Evolutionary conservation across 2,329 filamentous ascomycete species (phyloP).

Genomic region (Fusarium agapanthi): DNA sequence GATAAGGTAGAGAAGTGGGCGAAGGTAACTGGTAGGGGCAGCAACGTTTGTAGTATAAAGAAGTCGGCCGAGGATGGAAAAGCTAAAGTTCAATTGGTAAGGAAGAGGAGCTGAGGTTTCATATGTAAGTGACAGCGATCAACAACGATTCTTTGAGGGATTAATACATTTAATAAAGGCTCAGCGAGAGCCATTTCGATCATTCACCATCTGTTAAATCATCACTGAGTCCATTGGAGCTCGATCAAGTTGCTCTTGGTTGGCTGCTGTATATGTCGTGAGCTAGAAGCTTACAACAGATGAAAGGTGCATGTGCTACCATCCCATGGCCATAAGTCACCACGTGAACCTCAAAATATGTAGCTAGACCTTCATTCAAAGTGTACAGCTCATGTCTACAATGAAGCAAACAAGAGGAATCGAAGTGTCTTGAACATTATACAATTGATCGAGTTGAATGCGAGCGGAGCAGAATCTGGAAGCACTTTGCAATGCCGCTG

Average conservation of each 20-base stretch:
- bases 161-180: background rate
- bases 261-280: background rate
- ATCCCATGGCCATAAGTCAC: background rate
- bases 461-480: background rate
- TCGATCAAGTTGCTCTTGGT: background rate
- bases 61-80: background rate
- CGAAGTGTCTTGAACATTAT: background rate
- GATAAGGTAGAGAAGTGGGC: background rate
- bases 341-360: background rate
- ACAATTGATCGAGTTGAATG: too few species aligned
- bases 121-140: too few species aligned
- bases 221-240: background rate
- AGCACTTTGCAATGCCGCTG: background rate
- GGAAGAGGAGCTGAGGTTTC: background rate
- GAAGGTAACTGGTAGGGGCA: background rate
- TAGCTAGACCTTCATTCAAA: fast-evolving
- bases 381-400: background rate
- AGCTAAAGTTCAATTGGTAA: background rate
- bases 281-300: background rate
- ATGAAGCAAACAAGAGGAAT: background rate
- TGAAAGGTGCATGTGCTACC: background rate
- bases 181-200: background rate
- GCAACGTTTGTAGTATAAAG: background rate
- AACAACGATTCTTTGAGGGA: background rate
- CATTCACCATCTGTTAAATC: background rate